Evolutionary conservation across 192 early-diverging fungal species (phyloP), one percentile per base, ranked within the genome.

Genomic region (Backusella luteola): DNA sequence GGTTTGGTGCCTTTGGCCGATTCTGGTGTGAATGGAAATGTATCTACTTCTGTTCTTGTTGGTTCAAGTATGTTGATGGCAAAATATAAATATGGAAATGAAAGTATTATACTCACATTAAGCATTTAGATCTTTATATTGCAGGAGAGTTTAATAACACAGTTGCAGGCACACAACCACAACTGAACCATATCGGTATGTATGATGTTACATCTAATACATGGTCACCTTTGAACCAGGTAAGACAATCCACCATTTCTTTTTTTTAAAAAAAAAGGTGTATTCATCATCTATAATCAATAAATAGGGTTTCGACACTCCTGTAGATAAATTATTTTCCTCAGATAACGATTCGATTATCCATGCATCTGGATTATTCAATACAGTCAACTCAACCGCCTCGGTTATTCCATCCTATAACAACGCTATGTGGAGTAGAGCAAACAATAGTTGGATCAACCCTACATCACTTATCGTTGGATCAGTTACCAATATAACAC

Each of bases 61-160:
- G 66, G 29, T 34, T 75, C 74, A 42, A 41, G 72, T 73, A 73
- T 52, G 70, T n/a, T n/a, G 19, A 46, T n/a, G 8, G 0, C 42
- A 26, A 63, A 11, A 59, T 26, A 26, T 32, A 34, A 12, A 36
- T 38, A 21, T 34, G 9, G 39, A 15, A 39, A 21, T 34, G 21
- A 39, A 26, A 39, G 17, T 7, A 42, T n/a, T 12, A 17, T 71
- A 23, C 69, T 26, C 35, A 68, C 35, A 34, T 36, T 12, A 1
- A 41, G 23, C 14, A 38, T 21, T 17, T 42, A 72, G 77, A 75
- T 71, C 34, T 81, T 4, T 75, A 63, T 41, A 69, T 77, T 11
- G 80, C 73, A 32, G 80, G 80, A 11, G 8, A 15, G 5, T 69
- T 73, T 34, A 74, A 67, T 56, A 74, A 67, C 42, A 73, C 73